Evolutionary conservation across 192 early-diverging fungal species (phyloP).

Genomic region (Entomortierella lignicola): DNA sequence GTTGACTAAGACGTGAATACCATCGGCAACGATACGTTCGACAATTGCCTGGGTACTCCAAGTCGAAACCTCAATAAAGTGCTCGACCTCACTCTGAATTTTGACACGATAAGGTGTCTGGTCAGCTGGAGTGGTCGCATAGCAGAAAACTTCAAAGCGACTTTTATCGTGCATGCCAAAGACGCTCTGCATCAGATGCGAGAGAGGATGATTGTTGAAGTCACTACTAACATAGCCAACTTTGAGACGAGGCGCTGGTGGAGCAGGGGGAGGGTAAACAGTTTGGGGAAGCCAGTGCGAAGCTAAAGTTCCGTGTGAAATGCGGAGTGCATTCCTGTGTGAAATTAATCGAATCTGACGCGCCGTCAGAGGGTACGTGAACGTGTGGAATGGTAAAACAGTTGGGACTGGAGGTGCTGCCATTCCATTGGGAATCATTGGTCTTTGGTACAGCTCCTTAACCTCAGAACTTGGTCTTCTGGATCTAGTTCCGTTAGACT

Average conservation of each 20-base stretch:
- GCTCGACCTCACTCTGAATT: slow-evolving; percentile 79
- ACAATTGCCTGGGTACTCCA: slow-evolving; percentile 83
- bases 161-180: slow-evolving; percentile 90
- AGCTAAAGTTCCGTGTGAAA: slow-evolving; percentile 72
- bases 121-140: slow-evolving; percentile 85
- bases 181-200: slow-evolving; percentile 95
- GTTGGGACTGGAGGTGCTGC: slow-evolving; percentile 78
- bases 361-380: slow-evolving; percentile 89
- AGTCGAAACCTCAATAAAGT: slow-evolving; percentile 80
- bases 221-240: slow-evolving; percentile 94
- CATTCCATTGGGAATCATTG: slow-evolving; percentile 51
- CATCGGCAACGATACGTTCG: slow-evolving; percentile 76
- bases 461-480: slow-evolving; percentile 17
- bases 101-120: slow-evolving; percentile 81
- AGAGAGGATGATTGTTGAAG: slow-evolving; percentile 93
- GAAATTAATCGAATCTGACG: slow-evolving; percentile 88
- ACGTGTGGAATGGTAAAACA: slow-evolving; percentile 94
- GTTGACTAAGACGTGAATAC: slow-evolving; percentile 91
- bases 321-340: slow-evolving; percentile 85
- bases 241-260: slow-evolving; percentile 71
- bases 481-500: slow-evolving; percentile 12
- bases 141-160: slow-evolving; percentile 82
- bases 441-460: slow-evolving; percentile 35
- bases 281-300: slow-evolving; percentile 65
- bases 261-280: slow-evolving; percentile 82